A percentile compares a stretch with the other conserved stretches of the same genome.
phyloP scores from a whole-genome alignment of 345 rosid genomes.

The Atalantia buxifolia region DNA sequence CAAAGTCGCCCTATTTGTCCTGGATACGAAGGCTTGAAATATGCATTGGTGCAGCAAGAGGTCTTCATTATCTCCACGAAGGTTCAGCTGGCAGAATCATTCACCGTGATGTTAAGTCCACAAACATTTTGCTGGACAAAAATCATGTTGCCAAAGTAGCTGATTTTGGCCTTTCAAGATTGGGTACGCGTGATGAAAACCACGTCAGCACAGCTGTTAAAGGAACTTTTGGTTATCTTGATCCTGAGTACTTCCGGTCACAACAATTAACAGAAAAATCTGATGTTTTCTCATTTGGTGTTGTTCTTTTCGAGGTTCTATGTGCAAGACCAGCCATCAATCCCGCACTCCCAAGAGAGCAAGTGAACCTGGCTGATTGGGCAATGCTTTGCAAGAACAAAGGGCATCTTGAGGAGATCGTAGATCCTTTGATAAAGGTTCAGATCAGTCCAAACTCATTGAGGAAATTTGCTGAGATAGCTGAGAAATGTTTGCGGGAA shows the following conservation, averaged over 20 bases:
- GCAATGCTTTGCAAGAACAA: slow-evolving; percentile 27
- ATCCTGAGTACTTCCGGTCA: slow-evolving; percentile 49
- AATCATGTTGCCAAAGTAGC: slow-evolving; percentile 49
- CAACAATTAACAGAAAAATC: slow-evolving; percentile 55
- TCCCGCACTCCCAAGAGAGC: slow-evolving; percentile 30
- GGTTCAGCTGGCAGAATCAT: slow-evolving; percentile 42
- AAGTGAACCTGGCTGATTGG: slow-evolving; percentile 57
- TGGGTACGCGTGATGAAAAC: background rate
- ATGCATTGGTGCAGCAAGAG: slow-evolving; percentile 56
- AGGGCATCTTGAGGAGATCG: slow-evolving; percentile 38
- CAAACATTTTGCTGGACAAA: slow-evolving; percentile 54
- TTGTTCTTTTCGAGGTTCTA: slow-evolving; percentile 51
- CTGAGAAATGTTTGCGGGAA: slow-evolving; percentile 61
- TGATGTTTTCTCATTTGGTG: slow-evolving; percentile 58
- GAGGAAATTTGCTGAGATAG: slow-evolving; percentile 45
- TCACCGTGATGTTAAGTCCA: slow-evolving; percentile 60
- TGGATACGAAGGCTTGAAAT: slow-evolving; percentile 62
- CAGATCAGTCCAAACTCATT: slow-evolving; percentile 38
- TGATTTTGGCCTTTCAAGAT: slow-evolving; percentile 58
- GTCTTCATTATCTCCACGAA: slow-evolving; percentile 50
- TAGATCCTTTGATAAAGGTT: slow-evolving; percentile 30
- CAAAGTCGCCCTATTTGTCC: slow-evolving; percentile 32
- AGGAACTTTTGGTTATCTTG: slow-evolving; percentile 62
- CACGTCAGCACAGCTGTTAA: slow-evolving; percentile 39
- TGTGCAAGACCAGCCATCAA: slow-evolving; percentile 50